phyloP scores from a whole-genome alignment of 192 early-diverging fungal genomes.

The Coemansia erecta region DNA sequence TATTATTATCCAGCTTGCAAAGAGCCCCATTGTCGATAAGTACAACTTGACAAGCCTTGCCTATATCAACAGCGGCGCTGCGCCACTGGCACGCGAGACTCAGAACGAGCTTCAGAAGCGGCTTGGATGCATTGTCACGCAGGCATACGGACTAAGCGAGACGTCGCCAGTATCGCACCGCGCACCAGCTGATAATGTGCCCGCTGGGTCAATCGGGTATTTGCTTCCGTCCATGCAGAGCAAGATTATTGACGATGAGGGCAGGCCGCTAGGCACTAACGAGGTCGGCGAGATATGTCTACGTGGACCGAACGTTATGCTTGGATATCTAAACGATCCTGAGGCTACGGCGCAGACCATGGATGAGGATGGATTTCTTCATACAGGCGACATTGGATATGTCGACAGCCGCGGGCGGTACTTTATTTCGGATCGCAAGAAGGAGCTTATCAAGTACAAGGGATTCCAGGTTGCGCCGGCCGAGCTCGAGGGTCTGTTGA shows the following conservation, averaged over 20 bases:
- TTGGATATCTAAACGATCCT: conserved; percentile 82
- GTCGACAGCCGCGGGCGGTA: conserved; percentile 61
- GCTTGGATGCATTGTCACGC: conserved; percentile 44
- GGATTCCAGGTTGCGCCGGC: too few species aligned
- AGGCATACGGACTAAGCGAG: conserved; percentile 73
- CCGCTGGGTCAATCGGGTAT: conserved; percentile 64
- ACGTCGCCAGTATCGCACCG: conserved; percentile 44
- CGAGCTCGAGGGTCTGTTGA: conserved; percentile 77
- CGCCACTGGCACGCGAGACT: conserved; percentile 74
- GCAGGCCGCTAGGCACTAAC: conserved; percentile 57
- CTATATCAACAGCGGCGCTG: conserved; percentile 71
- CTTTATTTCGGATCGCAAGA: conserved; percentile 72
- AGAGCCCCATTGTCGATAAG: conserved; percentile 67
- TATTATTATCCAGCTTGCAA: conserved; percentile 66
- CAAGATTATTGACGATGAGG: conserved; percentile 73
- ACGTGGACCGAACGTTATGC: too few species aligned
- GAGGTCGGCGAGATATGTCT: conserved; percentile 84
- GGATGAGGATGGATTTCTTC: conserved; percentile 68
- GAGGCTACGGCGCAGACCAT: conserved; percentile 72
- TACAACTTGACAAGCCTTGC: conserved; percentile 70
- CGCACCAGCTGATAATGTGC: conserved; percentile 12
- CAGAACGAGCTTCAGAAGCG: conserved; percentile 49
- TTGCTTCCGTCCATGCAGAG: conserved; percentile 71
- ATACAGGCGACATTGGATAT: too few species aligned
- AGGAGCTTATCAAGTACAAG: conserved; percentile 96